A percentile compares a stretch with the other conserved stretches of the same genome.
These are phyloP conservation scores for Sanghuangporus weigelae DNA, from an alignment of 1,284 basidiomycete species.

Conservation along the genomic window DNA sequence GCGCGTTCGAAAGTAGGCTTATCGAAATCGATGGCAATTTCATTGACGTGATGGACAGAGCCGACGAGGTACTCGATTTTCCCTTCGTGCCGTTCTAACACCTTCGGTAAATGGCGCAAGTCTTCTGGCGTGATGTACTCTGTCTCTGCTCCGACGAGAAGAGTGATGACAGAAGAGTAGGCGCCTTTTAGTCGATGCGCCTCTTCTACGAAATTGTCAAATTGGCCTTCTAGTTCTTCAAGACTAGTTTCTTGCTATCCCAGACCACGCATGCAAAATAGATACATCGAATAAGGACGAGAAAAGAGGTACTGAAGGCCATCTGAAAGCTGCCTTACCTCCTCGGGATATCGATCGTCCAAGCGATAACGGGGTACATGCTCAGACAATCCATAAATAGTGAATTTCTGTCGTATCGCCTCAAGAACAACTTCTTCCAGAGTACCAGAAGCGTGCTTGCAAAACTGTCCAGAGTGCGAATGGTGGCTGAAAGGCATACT, in stretches of 20 bases:
- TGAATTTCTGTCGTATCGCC: constrained; percentile 77
- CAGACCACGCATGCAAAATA: neutral
- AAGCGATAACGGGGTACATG: constrained; percentile 85
- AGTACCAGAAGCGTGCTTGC: constrained; percentile 78
- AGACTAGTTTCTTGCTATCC: constrained; percentile 45
- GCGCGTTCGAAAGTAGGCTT: constrained; percentile 59
- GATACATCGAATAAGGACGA: neutral
- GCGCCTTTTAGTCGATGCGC: constrained; percentile 66
- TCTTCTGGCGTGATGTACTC: constrained; percentile 78
- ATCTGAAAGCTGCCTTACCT: constrained; percentile 46
- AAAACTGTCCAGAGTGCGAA: constrained; percentile 96
- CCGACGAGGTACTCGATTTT: constrained; percentile 90
- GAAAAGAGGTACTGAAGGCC: neutral
- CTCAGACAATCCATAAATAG: constrained; percentile 87
- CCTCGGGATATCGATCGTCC: constrained; percentile 91
- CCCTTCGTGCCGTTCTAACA: constrained; percentile 39
- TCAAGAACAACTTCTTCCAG: constrained; percentile 78
- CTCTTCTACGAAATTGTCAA: constrained; percentile 66
- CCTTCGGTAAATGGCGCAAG: constrained; percentile 49
- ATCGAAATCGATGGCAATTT: constrained; percentile 94
- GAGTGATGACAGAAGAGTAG: constrained; percentile 59
- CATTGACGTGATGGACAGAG: constrained; percentile 87
- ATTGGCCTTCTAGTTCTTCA: constrained; percentile 49
- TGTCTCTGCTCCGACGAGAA: constrained; percentile 92
- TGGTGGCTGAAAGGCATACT: constrained; percentile 87